phyloP scores from a whole-genome alignment of 1,139 yeast species.

The Magnusiomyces fungicola region DNA sequence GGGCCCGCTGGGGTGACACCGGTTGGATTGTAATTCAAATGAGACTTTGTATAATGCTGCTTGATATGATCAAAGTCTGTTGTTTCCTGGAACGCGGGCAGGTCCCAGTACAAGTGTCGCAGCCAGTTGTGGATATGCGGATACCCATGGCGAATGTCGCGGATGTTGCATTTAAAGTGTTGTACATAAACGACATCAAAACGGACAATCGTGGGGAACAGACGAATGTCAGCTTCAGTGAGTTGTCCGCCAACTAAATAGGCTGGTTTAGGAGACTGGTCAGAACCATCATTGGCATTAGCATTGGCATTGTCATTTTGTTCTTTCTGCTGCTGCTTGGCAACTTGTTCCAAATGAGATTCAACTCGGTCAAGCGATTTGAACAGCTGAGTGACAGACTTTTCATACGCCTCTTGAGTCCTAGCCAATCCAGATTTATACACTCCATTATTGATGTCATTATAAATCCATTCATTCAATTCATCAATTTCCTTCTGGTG shows the following conservation, averaged over 20 bases:
- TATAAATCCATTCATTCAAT: slow-evolving; percentile 77
- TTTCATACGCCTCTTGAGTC: slow-evolving; percentile 72
- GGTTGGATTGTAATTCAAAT: slow-evolving; percentile 53
- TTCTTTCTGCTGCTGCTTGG: too few species aligned
- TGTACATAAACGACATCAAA: slow-evolving; percentile 90
- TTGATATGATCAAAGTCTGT: slow-evolving; percentile 71
- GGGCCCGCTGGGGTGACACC: slow-evolving; percentile 91
- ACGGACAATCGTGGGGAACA: slow-evolving; percentile 75
- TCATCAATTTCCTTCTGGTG: slow-evolving; percentile 58
- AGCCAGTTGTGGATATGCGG: slow-evolving; percentile 78
- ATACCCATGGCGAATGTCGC: slow-evolving; percentile 72
- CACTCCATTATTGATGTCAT: slow-evolving; percentile 85
- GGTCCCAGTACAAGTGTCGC: slow-evolving; percentile 77
- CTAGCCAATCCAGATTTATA: slow-evolving; percentile 91
- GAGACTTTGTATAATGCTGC: slow-evolving; percentile 77
- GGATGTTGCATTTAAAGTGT: slow-evolving; percentile 88
- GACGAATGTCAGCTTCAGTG: slow-evolving; percentile 86
- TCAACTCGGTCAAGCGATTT: slow-evolving; percentile 71
- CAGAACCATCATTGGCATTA: slow-evolving; percentile 33
- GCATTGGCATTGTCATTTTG: too few species aligned
- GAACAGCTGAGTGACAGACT: slow-evolving; percentile 60
- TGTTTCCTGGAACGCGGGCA: slow-evolving; percentile 66
- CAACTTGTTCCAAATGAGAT: slow-evolving; percentile 46
- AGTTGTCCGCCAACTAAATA: slow-evolving; percentile 58
- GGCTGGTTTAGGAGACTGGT: background rate